Conservation (phyloP, 176 grass and related monocot species). For the Rhynchospora breviuscula region DNA sequence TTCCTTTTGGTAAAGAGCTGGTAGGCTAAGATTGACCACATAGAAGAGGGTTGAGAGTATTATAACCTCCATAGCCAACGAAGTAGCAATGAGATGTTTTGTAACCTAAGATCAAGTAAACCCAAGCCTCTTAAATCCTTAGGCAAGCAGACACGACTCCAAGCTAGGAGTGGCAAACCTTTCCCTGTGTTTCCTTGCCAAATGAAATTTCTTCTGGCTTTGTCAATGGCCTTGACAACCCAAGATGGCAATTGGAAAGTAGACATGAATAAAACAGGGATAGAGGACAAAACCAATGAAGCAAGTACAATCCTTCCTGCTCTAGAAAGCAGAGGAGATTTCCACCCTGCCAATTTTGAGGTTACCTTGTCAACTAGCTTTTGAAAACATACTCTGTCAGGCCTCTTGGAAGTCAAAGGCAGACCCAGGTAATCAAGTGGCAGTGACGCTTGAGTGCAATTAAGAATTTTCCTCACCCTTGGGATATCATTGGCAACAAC, state of each 20-base stretch:
- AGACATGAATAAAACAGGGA: neutral
- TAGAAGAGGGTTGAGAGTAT: neutral
- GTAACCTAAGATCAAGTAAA: neutral
- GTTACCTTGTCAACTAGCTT: neutral
- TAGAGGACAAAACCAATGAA: neutral
- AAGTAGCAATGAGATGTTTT: neutral
- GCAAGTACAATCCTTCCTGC: neutral
- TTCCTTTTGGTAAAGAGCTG: too few species aligned
- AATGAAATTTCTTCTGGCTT: neutral
- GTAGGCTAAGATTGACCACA: neutral
- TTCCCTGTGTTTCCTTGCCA: neutral
- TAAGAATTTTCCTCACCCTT: neutral
- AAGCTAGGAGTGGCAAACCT: too few species aligned
- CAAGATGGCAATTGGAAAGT: neutral
- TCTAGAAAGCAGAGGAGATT: neutral
- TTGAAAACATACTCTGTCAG: neutral
- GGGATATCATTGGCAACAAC: neutral
- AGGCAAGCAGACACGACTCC: neutral
- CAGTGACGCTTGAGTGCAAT: neutral
- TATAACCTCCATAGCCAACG: neutral
- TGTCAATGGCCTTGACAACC: neutral
- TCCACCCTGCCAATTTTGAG: neutral
- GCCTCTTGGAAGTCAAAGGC: neutral
- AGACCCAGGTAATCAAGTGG: neutral
- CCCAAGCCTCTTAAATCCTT: neutral